These are phyloP conservation scores for Penicillium corylophilum DNA, from an alignment of 2,329 filamentous ascomycete genomes.

Conservation along the genomic window DNA sequence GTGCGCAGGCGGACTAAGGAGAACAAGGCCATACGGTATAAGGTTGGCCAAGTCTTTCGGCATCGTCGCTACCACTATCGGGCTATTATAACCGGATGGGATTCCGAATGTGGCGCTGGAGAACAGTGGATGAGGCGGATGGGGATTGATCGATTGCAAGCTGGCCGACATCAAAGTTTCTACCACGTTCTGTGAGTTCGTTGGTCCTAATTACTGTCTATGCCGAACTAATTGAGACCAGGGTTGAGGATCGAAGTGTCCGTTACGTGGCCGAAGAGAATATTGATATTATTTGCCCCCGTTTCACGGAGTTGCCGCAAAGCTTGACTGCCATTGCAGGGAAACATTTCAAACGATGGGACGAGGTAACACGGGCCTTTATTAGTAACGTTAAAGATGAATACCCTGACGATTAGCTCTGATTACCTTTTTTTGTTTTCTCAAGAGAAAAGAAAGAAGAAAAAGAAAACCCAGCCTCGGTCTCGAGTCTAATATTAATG, in stretches of 20 bases:
- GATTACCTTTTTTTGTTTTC: neutral
- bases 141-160: conserved; percentile 60
- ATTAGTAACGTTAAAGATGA: conserved; percentile 80
- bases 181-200: conserved; percentile 78
- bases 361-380: conserved; percentile 64
- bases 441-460: too few species aligned
- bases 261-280: conserved; percentile 81
- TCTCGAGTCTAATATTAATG: neutral
- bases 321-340: conserved; percentile 68
- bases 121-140: conserved; percentile 65
- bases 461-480: neutral
- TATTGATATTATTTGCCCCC: conserved; percentile 60
- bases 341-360: conserved; percentile 85
- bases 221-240: conserved; percentile 32
- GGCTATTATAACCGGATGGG: conserved; percentile 88
- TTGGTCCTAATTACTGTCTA: neutral
- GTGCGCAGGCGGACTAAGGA: conserved; percentile 36
- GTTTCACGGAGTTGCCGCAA: conserved; percentile 52
- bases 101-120: conserved; percentile 56
- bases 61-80: conserved; percentile 78
- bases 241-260: conserved; percentile 65
- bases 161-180: conserved; percentile 67
- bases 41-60: conserved; percentile 78
- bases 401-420: conserved; percentile 74
- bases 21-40: conserved; percentile 58